phyloP scores from a whole-genome alignment of 208 protist genomes.

The Leishmania braziliensis region DNA sequence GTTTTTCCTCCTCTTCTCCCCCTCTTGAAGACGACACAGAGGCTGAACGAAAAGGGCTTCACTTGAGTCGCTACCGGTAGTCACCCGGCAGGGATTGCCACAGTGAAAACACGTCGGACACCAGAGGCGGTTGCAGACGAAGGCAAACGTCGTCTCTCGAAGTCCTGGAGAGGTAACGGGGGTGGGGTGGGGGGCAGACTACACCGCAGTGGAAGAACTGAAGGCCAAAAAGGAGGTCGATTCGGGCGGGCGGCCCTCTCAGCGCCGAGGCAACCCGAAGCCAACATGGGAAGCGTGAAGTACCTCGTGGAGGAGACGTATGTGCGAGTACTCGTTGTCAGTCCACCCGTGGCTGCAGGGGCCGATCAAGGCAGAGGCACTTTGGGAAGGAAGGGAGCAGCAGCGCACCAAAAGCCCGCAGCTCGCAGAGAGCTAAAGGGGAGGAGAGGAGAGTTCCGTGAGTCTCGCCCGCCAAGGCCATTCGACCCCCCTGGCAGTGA shows the following conservation, averaged over 20 bases:
- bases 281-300: neutral
- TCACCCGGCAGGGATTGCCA: neutral
- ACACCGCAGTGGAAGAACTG: neutral
- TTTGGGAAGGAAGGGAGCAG: neutral
- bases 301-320: neutral
- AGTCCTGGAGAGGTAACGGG: neutral
- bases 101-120: neutral
- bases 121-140: neutral
- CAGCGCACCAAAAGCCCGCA: neutral
- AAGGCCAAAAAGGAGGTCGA: neutral
- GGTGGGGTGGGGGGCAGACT: neutral
- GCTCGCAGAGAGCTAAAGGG: neutral
- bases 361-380: neutral
- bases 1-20: neutral
- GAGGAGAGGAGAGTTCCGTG: neutral
- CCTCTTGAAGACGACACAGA: neutral
- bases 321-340: neutral
- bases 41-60: neutral
- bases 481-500: neutral
- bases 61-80: neutral
- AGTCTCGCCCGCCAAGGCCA: neutral
- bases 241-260: neutral
- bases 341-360: neutral
- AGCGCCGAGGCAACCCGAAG: neutral
- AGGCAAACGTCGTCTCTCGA: neutral